Conservation (phyloP, 768 basidiomycete genomes). For the Gymnopilus dilepis region DNA sequence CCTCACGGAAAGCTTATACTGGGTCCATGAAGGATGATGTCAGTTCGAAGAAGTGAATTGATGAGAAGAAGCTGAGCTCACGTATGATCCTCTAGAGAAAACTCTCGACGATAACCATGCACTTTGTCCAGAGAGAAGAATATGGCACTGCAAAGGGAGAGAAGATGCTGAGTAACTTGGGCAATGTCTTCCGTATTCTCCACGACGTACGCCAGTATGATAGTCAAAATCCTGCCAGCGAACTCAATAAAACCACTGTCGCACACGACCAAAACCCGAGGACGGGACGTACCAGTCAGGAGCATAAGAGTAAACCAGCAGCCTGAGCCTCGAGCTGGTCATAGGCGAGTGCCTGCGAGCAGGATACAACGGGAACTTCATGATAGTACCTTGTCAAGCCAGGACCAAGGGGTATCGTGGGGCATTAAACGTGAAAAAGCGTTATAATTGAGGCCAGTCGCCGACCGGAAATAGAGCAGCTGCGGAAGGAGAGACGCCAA, state of each 20-base stretch:
- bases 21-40: conserved; percentile 25
- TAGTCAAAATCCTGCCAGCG: conserved; percentile 65
- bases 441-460: conserved; percentile 2
- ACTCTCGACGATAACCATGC: conserved; percentile 75
- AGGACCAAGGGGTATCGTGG: conserved; percentile 27
- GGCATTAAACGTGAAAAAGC: background rate
- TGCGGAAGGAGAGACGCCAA: background rate
- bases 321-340: conserved; percentile 38
- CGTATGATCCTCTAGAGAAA: conserved; percentile 81
- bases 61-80: conserved; percentile 39
- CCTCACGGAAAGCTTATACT: conserved; percentile 50
- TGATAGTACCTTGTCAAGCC: conserved; percentile 33
- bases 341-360: conserved; percentile 28
- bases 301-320: conserved; percentile 66
- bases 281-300: conserved; percentile 71
- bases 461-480: background rate
- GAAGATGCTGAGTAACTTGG: background rate
- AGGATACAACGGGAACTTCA: conserved; percentile 33
- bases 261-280: conserved; percentile 17
- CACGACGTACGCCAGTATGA: conserved; percentile 63
- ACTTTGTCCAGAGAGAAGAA: conserved; percentile 72
- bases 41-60: conserved; percentile 8
- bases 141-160: conserved; percentile 45
- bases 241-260: background rate
- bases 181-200: background rate